Evolutionary conservation across 306 rosid species (phyloP).

Genomic region (Fragaria iinumae): DNA sequence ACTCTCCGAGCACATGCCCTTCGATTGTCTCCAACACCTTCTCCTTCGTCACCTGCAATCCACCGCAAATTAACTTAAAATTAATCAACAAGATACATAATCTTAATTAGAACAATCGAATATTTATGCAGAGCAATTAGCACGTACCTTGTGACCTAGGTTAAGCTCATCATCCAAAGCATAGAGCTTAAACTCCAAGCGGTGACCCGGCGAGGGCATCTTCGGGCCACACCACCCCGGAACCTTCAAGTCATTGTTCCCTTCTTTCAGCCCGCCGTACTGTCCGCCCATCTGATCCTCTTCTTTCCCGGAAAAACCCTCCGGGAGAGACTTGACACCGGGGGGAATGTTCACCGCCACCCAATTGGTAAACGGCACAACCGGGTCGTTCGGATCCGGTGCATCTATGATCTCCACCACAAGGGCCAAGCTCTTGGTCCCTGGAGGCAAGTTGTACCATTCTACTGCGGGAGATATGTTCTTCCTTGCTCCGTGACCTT

Average conservation of each 20-base stretch:
- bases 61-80: background rate
- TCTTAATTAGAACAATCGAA: background rate
- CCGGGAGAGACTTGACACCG: constrained; percentile 51
- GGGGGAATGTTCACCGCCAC: constrained; percentile 67
- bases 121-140: too few species aligned
- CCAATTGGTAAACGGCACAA: constrained; percentile 81
- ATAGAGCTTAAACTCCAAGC: constrained; percentile 63
- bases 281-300: constrained; percentile 48
- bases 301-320: constrained; percentile 71
- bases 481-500: constrained; percentile 77
- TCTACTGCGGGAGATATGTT: constrained; percentile 81
- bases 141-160: constrained; percentile 66
- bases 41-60: constrained; percentile 65
- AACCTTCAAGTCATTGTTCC: constrained; percentile 55
- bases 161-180: constrained; percentile 66
- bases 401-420: constrained; percentile 84
- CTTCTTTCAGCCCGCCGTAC: constrained; percentile 49
- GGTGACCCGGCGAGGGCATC: constrained; percentile 63
- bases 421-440: constrained; percentile 58
- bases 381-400: constrained; percentile 49
- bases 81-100: background rate
- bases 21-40: constrained; percentile 54
- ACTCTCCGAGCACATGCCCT: constrained; percentile 78
- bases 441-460: constrained; percentile 76
- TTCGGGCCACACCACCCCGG: constrained; percentile 82